Evolutionary conservation across 116 monocot genomes (phyloP).

Genomic region (Papilionanthe hybrid): DNA sequence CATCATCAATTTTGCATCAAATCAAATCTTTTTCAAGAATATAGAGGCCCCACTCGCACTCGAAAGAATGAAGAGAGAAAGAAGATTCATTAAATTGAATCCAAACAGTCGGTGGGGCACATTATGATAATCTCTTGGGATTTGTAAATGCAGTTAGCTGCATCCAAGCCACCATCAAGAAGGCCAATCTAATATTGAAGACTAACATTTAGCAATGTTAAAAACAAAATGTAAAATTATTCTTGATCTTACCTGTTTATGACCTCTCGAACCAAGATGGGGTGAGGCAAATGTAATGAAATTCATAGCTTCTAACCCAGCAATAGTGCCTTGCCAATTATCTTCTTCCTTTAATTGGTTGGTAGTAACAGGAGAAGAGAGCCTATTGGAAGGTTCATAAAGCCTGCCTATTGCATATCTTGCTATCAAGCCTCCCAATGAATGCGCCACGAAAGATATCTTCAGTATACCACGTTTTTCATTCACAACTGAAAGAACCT

Average conservation of each 20-base stretch:
- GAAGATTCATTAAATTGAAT: too few relatives aligned
- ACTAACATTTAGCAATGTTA: background rate
- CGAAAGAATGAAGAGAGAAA: too few relatives aligned
- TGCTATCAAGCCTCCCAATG: constrained; percentile 87
- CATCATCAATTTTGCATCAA: too few relatives aligned
- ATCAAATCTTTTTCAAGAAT: too few relatives aligned
- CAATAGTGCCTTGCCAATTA: constrained; percentile 32
- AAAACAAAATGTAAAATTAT: background rate
- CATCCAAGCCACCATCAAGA: background rate
- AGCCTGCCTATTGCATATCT: constrained; percentile 91
- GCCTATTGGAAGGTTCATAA: constrained; percentile 27
- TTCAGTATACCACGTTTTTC: constrained; percentile 36
- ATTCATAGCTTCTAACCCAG: constrained; percentile 66
- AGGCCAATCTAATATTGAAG: background rate
- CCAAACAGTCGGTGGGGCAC: too few relatives aligned
- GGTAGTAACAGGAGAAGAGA: constrained; percentile 8
- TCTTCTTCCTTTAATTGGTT: constrained; percentile 11
- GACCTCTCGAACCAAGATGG: constrained; percentile 71
- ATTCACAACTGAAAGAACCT: constrained; percentile 69
- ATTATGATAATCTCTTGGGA: background rate
- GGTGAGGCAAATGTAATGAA: constrained; percentile 78
- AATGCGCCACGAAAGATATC: constrained; percentile 95
- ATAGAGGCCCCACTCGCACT: too few relatives aligned
- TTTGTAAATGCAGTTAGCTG: background rate
- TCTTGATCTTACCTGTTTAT: constrained; percentile 50